Percentiles rank a stretch among this genome's conserved stretches.
These are phyloP conservation scores for Xylaria castorea DNA, from an alignment of 495 filamentous ascomycete species.

Conservation along the genomic window DNA sequence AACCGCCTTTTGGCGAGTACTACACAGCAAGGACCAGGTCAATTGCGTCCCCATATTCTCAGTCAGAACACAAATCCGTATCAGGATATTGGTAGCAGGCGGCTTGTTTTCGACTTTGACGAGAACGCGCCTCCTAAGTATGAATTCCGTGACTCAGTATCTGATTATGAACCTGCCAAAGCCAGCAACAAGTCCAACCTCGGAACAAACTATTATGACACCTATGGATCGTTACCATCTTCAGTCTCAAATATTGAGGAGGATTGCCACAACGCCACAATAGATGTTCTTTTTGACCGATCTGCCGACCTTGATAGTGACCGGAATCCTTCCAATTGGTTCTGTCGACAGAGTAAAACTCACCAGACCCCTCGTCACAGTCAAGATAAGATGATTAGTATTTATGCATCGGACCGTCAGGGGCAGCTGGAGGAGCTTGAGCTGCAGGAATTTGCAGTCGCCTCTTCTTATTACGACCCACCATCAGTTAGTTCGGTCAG, in stretches of 20 bases:
- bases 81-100: conserved; percentile 19
- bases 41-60: conserved; percentile 27
- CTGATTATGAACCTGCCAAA: conserved; percentile 22
- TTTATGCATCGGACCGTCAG: conserved; percentile 7
- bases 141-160: conserved; percentile 37
- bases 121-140: conserved; percentile 29
- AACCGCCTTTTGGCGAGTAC: conserved; percentile 30
- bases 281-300: neutral
- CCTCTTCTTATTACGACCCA: conserved; percentile 7
- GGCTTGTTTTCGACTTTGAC: conserved; percentile 22
- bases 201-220: conserved; percentile 6
- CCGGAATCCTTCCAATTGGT: neutral
- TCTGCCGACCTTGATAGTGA: neutral
- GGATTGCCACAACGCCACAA: neutral
- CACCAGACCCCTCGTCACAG: neutral
- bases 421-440: conserved; percentile 6
- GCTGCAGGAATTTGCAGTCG: conserved; percentile 1
- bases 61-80: conserved; percentile 40
- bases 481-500: conserved; percentile 4
- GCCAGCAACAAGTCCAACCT: conserved; percentile 1
- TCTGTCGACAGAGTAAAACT: neutral
- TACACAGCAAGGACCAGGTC: conserved; percentile 25
- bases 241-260: neutral
- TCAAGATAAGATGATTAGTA: neutral
- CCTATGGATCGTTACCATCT: neutral